Conservation (phyloP, 345 rosid species). For the Bretschneidera sinensis region DNA sequence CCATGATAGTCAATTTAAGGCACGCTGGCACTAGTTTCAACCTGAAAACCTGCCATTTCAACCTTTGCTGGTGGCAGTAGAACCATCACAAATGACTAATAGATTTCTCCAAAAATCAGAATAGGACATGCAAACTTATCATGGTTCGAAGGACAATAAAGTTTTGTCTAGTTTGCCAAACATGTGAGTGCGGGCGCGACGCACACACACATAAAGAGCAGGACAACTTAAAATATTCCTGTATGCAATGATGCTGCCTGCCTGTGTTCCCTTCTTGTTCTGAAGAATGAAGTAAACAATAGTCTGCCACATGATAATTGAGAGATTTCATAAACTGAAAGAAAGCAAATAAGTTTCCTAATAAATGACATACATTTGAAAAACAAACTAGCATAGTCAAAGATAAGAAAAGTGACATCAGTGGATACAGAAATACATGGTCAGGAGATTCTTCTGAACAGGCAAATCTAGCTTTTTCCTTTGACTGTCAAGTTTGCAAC, state of each 20-base stretch:
- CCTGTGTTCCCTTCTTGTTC: not conserved
- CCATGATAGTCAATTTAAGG: not conserved
- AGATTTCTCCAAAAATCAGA: too few relatives aligned
- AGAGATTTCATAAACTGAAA: not conserved
- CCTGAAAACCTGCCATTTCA: not conserved
- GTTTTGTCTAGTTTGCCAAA: not conserved
- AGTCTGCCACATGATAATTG: not conserved
- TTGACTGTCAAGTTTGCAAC: constrained; percentile 41
- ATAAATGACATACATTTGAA: constrained; percentile 4
- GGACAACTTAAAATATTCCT: not conserved
- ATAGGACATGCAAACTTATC: too few relatives aligned
- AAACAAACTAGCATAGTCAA: constrained; percentile 1
- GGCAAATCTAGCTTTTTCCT: constrained; percentile 84
- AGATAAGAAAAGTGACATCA: constrained; percentile 13
- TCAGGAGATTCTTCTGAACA: constrained; percentile 87
- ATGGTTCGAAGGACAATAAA: not conserved
- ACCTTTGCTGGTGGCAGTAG: not conserved
- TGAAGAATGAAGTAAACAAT: not conserved
- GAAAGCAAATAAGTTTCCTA: constrained; percentile 10
- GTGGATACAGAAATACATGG: constrained; percentile 95
- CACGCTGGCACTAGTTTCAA: not conserved
- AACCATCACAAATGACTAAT: not conserved
- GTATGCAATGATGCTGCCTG: not conserved
- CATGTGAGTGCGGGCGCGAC: not conserved
- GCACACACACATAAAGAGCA: not conserved